phyloP scores from a whole-genome alignment of 768 basidiomycete genomes.

The Boletus coccyginus region DNA sequence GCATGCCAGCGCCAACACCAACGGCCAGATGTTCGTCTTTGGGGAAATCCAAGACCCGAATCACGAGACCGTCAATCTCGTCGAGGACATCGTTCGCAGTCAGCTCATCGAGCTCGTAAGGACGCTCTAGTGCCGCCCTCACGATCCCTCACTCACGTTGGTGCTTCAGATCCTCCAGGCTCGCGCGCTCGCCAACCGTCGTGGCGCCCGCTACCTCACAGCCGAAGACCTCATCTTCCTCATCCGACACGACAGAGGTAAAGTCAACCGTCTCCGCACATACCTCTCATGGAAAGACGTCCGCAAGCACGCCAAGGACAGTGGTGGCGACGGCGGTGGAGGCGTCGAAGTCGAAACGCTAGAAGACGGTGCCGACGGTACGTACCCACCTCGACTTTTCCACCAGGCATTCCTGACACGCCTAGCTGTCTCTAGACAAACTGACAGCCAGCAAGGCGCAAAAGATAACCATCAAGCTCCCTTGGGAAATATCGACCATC shows the following conservation, averaged over 20 bases:
- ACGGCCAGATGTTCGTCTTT: conserved; percentile 87
- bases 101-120: conserved; percentile 87
- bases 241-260: conserved; percentile 90
- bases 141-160: neutral
- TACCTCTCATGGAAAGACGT: conserved; percentile 98
- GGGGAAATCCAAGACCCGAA: conserved; percentile 92
- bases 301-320: conserved; percentile 90
- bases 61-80: conserved; percentile 82
- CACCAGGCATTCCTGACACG: neutral
- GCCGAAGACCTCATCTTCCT: conserved; percentile 97
- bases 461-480: conserved; percentile 92
- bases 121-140: too few species aligned
- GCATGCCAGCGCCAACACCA: too few species aligned
- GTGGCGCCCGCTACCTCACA: conserved; percentile 81
- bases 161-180: conserved; percentile 78
- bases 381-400: conserved; percentile 8
- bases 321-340: conserved; percentile 75
- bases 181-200: conserved; percentile 73
- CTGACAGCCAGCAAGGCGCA: conserved; percentile 72
- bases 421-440: conserved; percentile 51
- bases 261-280: conserved; percentile 88
- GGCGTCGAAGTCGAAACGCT: conserved; percentile 80
- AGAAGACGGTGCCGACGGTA: conserved; percentile 83
- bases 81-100: conserved; percentile 92
- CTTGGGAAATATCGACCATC: conserved; percentile 92